phyloP scores from a whole-genome alignment of 208 protist species.

The Leishmania mexicana region DNA sequence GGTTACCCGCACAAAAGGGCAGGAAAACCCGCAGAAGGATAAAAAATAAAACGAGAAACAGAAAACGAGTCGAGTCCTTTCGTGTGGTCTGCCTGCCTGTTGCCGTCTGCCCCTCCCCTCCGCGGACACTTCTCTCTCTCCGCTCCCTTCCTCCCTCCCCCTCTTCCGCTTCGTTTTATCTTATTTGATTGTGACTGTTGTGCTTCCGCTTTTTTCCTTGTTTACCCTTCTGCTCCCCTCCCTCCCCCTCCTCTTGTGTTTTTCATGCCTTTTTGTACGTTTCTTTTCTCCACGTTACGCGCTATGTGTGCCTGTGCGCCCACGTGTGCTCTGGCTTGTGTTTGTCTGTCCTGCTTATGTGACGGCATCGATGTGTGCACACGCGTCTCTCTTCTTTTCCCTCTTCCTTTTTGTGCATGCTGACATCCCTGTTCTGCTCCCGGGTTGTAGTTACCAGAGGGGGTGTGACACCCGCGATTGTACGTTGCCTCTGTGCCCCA shows the following conservation, averaged over 20 bases:
- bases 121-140: not conserved
- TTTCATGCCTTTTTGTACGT: not conserved
- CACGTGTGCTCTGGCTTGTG: not conserved
- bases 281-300: not conserved
- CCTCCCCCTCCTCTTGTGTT: not conserved
- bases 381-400: not conserved
- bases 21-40: not conserved
- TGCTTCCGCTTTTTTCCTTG: not conserved
- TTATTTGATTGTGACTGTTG: not conserved
- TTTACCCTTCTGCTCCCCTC: not conserved
- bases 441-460: not conserved
- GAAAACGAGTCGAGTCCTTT: not conserved
- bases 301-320: not conserved
- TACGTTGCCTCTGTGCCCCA: not conserved
- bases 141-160: constrained; percentile 3
- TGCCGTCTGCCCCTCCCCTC: not conserved
- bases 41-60: not conserved
- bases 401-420: not conserved
- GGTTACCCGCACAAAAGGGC: not conserved
- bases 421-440: not conserved
- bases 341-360: not conserved
- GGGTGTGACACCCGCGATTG: not conserved
- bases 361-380: not conserved
- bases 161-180: constrained; percentile 4
- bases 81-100: not conserved